These are phyloP conservation scores for Clitopilus hobsonii DNA, from an alignment of 768 basidiomycete genomes.

Conservation along the genomic window DNA sequence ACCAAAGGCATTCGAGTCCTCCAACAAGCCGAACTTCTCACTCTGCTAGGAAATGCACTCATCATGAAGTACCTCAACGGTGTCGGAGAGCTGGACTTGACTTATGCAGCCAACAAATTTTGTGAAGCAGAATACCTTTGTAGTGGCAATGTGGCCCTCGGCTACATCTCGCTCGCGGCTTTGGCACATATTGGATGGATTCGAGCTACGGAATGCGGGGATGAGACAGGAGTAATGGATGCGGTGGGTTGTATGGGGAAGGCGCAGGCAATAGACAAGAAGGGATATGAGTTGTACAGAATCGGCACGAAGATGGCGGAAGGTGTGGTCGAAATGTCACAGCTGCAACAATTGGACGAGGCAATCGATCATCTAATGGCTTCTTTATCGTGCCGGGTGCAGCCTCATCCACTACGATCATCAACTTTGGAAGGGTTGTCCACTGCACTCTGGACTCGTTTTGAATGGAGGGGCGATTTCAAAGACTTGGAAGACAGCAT, in stretches of 20 bases:
- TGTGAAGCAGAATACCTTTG: not conserved
- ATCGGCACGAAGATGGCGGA: not conserved
- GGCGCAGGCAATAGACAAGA: not conserved
- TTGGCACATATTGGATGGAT: not conserved
- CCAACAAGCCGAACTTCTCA: not conserved
- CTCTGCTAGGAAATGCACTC: not conserved
- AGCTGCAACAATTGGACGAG: not conserved
- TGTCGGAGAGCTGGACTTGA: not conserved
- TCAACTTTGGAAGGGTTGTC: conserved; percentile 8
- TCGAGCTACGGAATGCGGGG: not conserved
- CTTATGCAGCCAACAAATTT: not conserved
- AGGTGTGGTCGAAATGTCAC: not conserved
- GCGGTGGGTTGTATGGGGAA: not conserved
- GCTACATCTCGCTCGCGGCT: not conserved
- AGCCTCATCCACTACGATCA: not conserved
- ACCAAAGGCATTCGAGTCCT: not conserved
- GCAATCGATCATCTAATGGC: not conserved
- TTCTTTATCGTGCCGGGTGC: not conserved
- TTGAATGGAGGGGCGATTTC: not conserved
- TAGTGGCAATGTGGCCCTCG: not conserved
- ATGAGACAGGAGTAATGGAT: not conserved
- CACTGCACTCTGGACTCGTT: conserved; percentile 4
- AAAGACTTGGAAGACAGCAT: conserved; percentile 17
- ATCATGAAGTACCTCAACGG: not conserved
- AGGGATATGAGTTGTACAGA: not conserved